phyloP scores from a whole-genome alignment of 768 basidiomycete species.

The Lactifluus echinatus region DNA sequence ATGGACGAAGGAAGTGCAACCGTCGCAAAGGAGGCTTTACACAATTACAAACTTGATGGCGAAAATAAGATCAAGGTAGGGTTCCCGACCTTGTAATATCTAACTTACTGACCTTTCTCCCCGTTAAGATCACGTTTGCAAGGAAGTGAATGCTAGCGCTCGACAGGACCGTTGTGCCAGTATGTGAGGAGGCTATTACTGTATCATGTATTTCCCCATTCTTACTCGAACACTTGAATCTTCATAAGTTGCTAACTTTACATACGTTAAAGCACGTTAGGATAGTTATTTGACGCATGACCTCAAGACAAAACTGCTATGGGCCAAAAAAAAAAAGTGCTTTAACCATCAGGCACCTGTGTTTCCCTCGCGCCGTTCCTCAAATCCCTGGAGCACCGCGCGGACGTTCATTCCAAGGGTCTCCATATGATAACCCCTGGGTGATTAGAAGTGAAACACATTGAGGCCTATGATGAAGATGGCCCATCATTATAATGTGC shows the following conservation, averaged over 20 bases:
- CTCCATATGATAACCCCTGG: constrained; percentile 26
- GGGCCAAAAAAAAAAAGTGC: background rate
- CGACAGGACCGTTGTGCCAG: background rate
- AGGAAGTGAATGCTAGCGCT: constrained; percentile 17
- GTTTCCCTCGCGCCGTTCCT: background rate
- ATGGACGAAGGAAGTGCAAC: constrained; percentile 87
- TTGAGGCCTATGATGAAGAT: background rate
- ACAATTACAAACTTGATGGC: constrained; percentile 96
- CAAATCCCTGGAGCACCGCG: constrained; percentile 25
- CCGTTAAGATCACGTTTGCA: constrained; percentile 20
- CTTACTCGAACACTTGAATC: background rate
- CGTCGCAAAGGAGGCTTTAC: constrained; percentile 89
- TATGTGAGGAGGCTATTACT: constrained; percentile 7
- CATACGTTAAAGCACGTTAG: background rate
- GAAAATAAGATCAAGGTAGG: constrained; percentile 96
- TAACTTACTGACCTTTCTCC: background rate
- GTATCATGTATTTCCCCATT: constrained; percentile 11
- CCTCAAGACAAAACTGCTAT: background rate
- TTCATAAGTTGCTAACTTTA: background rate
- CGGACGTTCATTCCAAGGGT: constrained; percentile 26
- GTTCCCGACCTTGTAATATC: background rate
- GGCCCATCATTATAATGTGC: no score
- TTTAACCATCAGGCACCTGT: background rate
- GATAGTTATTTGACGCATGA: background rate
- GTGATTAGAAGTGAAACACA: background rate